These are phyloP conservation scores for Penicillium janthinellum DNA, from an alignment of 2,329 filamentous ascomycete species.

Conservation along the genomic window DNA sequence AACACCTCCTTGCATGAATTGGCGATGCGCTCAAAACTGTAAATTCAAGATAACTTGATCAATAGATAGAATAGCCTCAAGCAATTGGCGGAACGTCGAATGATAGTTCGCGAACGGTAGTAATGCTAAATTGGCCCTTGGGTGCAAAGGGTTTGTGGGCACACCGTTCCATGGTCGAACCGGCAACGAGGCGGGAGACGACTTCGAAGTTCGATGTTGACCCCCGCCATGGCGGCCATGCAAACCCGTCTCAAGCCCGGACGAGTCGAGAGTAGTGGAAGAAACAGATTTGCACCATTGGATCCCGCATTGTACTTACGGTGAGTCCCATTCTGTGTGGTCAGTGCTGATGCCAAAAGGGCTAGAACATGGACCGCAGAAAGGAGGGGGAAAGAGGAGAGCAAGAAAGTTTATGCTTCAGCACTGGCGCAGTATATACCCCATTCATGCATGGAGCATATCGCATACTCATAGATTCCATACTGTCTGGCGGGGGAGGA, in stretches of 20 bases:
- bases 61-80: neutral
- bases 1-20: constrained; percentile 5
- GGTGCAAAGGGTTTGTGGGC: neutral
- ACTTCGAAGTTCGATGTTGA: neutral
- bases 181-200: neutral
- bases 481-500: neutral
- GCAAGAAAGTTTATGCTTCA: constrained; percentile 3
- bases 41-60: neutral
- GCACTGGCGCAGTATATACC: constrained; percentile 8
- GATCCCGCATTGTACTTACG: neutral
- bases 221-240: neutral
- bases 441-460: constrained; percentile 1
- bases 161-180: constrained; percentile 8
- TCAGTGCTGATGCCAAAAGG: neutral
- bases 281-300: neutral
- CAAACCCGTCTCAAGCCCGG: neutral
- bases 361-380: neutral
- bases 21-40: constrained; percentile 1
- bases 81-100: neutral
- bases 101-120: neutral
- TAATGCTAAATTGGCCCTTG: neutral
- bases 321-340: neutral
- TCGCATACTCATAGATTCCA: neutral
- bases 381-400: neutral
- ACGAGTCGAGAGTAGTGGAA: neutral